Evolutionary conservation across 2,329 filamentous ascomycete genomes (phyloP).

Genomic region (Akanthomyces dipterigenus): DNA sequence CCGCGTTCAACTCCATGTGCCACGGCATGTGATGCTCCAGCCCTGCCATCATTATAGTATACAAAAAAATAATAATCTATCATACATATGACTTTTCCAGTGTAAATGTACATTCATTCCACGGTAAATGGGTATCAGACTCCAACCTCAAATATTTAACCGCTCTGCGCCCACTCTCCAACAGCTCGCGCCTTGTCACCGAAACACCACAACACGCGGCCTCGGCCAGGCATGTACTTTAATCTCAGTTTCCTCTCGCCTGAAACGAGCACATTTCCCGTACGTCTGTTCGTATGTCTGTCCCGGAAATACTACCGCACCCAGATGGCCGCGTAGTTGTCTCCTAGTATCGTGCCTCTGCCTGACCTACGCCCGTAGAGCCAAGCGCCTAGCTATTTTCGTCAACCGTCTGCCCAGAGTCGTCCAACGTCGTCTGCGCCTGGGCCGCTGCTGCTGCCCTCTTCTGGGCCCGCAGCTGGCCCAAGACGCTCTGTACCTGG

Average conservation of each 20-base stretch:
- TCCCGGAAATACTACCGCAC: background rate
- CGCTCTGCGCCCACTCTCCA: background rate
- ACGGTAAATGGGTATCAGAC: background rate
- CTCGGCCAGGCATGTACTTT: background rate
- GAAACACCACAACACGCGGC: background rate
- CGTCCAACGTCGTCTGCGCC: background rate
- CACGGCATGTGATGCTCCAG: too few species aligned
- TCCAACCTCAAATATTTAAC: background rate
- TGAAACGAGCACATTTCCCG: background rate
- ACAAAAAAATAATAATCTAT: background rate
- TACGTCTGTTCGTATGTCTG: background rate
- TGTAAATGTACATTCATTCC: background rate
- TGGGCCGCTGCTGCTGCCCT: background rate
- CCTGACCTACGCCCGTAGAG: background rate
- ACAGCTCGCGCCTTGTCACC: background rate
- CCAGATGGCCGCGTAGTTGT: background rate
- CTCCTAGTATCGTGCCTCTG: background rate
- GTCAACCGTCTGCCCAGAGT: background rate
- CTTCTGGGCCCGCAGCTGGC: constrained; percentile 14
- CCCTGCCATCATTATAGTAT: background rate
- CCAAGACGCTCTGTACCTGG: constrained; percentile 21
- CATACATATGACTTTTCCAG: background rate
- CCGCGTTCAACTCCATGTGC: too few species aligned
- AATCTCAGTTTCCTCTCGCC: constrained; percentile 7
- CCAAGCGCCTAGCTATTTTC: background rate